Base-by-base conservation (phyloP, 1,284 basidiomycete species). In the Malassezia obtusa region DNA sequence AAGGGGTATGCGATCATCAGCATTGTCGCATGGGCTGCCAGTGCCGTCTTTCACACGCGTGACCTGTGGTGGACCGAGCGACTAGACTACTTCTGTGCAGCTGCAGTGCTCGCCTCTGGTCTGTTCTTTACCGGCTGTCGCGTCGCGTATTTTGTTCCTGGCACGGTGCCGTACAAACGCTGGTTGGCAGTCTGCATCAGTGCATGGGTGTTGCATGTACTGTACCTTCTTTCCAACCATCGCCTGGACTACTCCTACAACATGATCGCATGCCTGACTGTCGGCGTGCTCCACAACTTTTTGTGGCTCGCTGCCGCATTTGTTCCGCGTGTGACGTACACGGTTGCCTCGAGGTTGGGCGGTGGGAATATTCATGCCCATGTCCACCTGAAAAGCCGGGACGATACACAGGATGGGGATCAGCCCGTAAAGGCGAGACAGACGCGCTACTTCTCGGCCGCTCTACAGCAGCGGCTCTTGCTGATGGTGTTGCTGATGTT, bases 221-320 rank as follows among this genome's bases (percentile, higher is more conserved):
- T 82, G n/a, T 90, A 90, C 75, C 80, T 94, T 48, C 31, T 56
- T 1, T 81, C 80, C 41, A 38, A 72, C 54, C 83, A 83, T 31
- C 82, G 85, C 25, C 95, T 96, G 77, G 87, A 96, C 75, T 98
- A 99, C 75, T 78, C 84, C 7, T 99, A 96, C 78, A 96, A 98
- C 78, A 89, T 95, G 77, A 71, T 79, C 0, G 89, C 89, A 77
- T 90, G 90, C 74, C 77, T 92, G 61, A 66, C 77, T 45, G 69
- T 96, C 50, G 92, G 89, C 1, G 52, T 79, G 19, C 31, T 76
- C 79, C 76, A 78, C 75, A 91, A 91, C 66, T 30, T 82, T 5
- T 73, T 95, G n/a, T 98, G 92, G 94, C 67, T 85, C 26, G 43
- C 49, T 15, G 71, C 63, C 39, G 62, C 64, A 12, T 15, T 68